Evolutionary conservation across 169 alveolate species (phyloP).

Genomic region (Cryptosporidium sp.): DNA sequence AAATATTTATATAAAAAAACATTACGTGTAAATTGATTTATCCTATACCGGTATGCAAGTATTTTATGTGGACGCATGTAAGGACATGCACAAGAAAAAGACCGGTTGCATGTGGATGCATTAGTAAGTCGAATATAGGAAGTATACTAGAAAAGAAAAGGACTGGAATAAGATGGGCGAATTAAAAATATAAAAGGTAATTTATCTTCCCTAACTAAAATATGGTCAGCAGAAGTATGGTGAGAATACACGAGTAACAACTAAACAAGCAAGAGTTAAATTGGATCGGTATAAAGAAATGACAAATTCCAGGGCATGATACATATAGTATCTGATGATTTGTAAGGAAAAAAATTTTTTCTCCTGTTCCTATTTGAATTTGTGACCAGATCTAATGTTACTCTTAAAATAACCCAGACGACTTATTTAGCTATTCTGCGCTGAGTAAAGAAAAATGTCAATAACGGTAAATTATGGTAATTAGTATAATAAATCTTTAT

Average conservation of each 20-base stretch:
- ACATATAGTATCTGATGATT: too few species aligned
- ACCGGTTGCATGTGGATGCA: neutral
- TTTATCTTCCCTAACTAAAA: neutral
- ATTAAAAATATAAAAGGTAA: neutral
- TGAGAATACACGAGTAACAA: neutral
- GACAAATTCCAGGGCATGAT: neutral
- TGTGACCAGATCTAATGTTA: neutral
- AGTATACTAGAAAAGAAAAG: neutral
- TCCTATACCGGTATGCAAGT: neutral
- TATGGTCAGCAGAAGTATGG: neutral
- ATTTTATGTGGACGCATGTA: neutral
- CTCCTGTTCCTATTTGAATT: neutral
- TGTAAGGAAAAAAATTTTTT: too few species aligned
- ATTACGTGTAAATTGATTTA: neutral
- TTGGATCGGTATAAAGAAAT: neutral
- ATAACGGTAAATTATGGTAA: neutral
- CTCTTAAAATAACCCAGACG: neutral
- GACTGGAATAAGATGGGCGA: neutral
- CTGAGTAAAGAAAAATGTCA: neutral
- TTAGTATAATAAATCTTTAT: neutral
- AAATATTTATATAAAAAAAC: too few species aligned
- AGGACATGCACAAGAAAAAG: neutral
- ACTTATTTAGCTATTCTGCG: too few species aligned
- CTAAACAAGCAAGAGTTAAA: neutral
- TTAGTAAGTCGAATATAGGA: neutral